Conservation (phyloP, 768 basidiomycete species). For the Pleurotus cornucopiae region DNA sequence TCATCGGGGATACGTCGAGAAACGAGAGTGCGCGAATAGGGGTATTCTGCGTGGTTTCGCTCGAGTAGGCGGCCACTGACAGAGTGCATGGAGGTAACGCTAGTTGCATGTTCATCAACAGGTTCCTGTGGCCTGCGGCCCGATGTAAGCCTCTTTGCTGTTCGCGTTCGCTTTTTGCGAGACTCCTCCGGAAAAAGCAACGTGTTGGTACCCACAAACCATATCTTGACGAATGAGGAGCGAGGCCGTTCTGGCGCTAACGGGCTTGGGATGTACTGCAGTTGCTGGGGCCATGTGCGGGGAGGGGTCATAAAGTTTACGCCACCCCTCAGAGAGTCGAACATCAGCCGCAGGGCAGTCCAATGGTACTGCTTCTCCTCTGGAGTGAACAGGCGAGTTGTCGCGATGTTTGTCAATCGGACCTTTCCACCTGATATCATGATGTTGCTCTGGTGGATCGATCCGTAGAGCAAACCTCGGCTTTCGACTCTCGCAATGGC, state of each 20-base stretch:
- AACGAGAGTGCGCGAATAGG: no score
- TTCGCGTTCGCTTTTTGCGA: neutral
- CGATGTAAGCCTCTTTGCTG: no score
- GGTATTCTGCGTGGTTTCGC: neutral
- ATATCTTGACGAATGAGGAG: neutral
- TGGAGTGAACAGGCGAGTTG: slow-evolving; percentile 10
- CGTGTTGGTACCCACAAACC: neutral
- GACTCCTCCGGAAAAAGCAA: neutral
- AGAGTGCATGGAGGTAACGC: no score
- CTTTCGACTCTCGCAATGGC: slow-evolving; percentile 11
- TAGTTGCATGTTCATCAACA: no score
- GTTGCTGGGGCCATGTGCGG: slow-evolving; percentile 1
- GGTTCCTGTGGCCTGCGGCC: no score
- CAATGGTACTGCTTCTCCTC: slow-evolving; percentile 1
- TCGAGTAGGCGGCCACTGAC: neutral
- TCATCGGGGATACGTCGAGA: no score
- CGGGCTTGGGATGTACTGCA: slow-evolving; percentile 3
- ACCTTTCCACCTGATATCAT: slow-evolving; percentile 31
- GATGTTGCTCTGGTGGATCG: slow-evolving; percentile 18
- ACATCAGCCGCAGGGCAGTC: slow-evolving; percentile 4
- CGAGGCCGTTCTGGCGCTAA: neutral
- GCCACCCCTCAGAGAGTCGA: slow-evolving; percentile 4
- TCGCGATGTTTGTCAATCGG: slow-evolving; percentile 23
- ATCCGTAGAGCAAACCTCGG: slow-evolving; percentile 19
- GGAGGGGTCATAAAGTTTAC: slow-evolving; percentile 3